Evolutionary conservation across 1,284 basidiomycete genomes (phyloP), one percentile per base, ranked within the genome.

Genomic region (Ustilago shanxiensis): DNA sequence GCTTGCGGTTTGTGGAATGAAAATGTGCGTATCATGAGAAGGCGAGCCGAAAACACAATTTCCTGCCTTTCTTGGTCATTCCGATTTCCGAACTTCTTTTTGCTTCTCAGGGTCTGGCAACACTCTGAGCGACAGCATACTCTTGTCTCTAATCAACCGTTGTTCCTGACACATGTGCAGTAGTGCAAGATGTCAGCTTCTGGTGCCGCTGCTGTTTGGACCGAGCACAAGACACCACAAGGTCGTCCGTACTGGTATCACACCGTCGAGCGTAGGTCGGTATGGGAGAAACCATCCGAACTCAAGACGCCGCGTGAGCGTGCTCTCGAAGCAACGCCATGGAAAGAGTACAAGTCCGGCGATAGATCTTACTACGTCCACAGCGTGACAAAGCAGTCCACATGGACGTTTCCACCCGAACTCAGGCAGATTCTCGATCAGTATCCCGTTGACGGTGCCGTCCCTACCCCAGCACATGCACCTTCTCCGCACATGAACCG

Each of bases 201-300:
- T 26, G 13, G 47, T 26, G 9, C 47, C 2, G 49, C 37, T 7
- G 22, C 37, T 18, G 54, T 51, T 5, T 80, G 79, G 83, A 81
- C 77, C 10, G 84, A 85, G 66, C 77, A 85, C 66, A 66, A 62
- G 24, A 84, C 79, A 29, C 74, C 79, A 2, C 67, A 83, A 56
- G 84, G 84, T 0, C 77, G 84, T 3, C 61, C 68, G 1, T 86
- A 84, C 68, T 86, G 84, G 84, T 85, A 83, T 60, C 76, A 86
- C 55, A 66, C 76, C 13, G 35, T 60, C 18, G 83, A 86, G 54
- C 77, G 79, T 28, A 69, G 77, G 24, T 81, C 79, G 35, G 83
- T 86, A 9, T 86, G 84, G 84, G 82, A 85, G 44, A 86, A 85
- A 75, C 84, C 84, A 7, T 70, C 65, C 11, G 84, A 86, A 69